A percentile compares a stretch with the other conserved stretches of the same genome.
Evolutionary conservation across 2,329 filamentous ascomycete species (phyloP).

Genomic region (Microsporum audouinii): DNA sequence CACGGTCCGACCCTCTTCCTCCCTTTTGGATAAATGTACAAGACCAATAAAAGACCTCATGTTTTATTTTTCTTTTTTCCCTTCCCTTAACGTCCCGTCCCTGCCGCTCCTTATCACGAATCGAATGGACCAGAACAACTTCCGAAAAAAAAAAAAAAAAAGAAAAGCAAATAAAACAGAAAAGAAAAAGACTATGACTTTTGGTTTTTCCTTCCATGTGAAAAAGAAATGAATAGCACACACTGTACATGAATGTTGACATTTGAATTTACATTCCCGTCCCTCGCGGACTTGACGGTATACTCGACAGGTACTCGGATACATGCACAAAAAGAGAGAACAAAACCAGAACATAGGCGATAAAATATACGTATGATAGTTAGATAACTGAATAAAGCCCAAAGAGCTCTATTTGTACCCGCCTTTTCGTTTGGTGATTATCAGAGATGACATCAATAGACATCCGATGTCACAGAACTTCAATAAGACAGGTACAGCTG

Average conservation of each 20-base stretch:
- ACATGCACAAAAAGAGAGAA: background rate
- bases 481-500: no score
- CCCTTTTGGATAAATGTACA: conserved; percentile 1
- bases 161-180: background rate
- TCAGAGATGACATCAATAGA: background rate
- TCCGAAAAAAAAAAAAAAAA: background rate
- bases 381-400: background rate
- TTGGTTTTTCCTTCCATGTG: background rate
- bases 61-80: background rate
- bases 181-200: background rate
- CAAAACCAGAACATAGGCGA: background rate
- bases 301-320: background rate
- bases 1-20: background rate
- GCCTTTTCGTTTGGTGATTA: background rate
- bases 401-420: background rate
- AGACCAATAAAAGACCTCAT: background rate
- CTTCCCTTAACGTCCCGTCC: background rate
- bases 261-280: background rate
- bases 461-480: background rate
- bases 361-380: background rate
- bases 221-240: conserved; percentile 2
- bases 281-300: background rate
- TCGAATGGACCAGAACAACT: background rate
- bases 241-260: background rate
- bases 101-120: background rate